phyloP scores from a whole-genome alignment of 2,329 filamentous ascomycete species.

The Nothomitra cinnamomea region DNA sequence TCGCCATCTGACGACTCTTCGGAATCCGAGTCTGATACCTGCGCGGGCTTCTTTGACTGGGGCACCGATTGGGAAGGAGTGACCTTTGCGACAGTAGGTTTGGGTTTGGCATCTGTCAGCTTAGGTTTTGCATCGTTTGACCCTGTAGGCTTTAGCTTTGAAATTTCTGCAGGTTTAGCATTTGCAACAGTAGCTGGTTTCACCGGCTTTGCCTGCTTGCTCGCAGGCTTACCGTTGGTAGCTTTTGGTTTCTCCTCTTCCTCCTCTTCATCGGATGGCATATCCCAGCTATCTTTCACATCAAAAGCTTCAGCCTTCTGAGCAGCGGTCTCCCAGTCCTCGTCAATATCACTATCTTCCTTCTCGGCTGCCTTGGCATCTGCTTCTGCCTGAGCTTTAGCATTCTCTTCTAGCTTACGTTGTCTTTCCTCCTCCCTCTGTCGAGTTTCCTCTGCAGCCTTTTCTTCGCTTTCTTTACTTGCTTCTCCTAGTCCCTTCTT shows the following conservation, averaged over 20 bases:
- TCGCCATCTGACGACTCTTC: slow-evolving; percentile 56
- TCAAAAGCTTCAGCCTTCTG: slow-evolving; percentile 46
- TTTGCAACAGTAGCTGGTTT: slow-evolving; percentile 6
- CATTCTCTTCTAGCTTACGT: slow-evolving; percentile 57
- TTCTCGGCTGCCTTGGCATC: slow-evolving; percentile 52
- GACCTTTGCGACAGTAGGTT: slow-evolving; percentile 12
- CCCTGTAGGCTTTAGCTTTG: slow-evolving; percentile 15
- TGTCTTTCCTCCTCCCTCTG: slow-evolving; percentile 23
- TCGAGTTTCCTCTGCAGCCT: slow-evolving; percentile 27
- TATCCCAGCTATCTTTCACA: slow-evolving; percentile 92
- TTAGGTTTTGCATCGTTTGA: slow-evolving; percentile 16
- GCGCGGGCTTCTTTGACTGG: slow-evolving; percentile 5
- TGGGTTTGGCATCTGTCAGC: slow-evolving; percentile 14
- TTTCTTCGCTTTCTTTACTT: slow-evolving; percentile 35
- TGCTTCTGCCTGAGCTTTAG: slow-evolving; percentile 47
- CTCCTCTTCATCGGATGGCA: slow-evolving; percentile 56
- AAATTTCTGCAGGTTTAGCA: slow-evolving; percentile 9
- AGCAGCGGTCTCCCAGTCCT: slow-evolving; percentile 66
- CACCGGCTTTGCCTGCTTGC: slow-evolving; percentile 18
- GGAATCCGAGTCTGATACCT: slow-evolving; percentile 38
- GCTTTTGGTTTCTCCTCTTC: slow-evolving; percentile 19
- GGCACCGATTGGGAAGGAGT: not conserved
- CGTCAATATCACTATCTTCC: slow-evolving; percentile 50
- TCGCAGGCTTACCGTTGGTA: slow-evolving; percentile 4
- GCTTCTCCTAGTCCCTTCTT: slow-evolving; percentile 41